Evolutionary conservation across 257 asterid genomes (phyloP).

Genomic region (Eustoma russellianum): DNA sequence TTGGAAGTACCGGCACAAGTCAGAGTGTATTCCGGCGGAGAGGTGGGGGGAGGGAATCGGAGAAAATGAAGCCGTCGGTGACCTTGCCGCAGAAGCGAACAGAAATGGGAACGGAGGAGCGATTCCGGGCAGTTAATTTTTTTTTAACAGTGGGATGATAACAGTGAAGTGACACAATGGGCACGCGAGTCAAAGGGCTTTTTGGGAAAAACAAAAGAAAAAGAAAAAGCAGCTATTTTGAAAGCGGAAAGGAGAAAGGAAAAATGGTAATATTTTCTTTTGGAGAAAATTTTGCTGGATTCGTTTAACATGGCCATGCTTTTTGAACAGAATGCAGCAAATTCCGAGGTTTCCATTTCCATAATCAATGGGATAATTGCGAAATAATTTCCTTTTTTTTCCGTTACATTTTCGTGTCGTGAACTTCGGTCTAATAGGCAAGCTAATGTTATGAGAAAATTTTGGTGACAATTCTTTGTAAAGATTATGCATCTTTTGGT

Average conservation of each 20-base stretch:
- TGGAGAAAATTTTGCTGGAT: conserved; percentile 8
- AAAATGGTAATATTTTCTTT: conserved; percentile 30
- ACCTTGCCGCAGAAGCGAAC: conserved; percentile 14
- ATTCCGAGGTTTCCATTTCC: conserved; percentile 10
- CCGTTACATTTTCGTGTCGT: too few species aligned
- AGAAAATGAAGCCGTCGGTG: conserved; percentile 17
- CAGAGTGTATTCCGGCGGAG: conserved; percentile 59
- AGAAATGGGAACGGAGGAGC: conserved; percentile 11
- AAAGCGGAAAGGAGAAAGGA: not conserved
- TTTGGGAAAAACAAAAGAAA: not conserved
- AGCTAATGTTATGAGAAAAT: too few species aligned
- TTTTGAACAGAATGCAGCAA: conserved; percentile 15
- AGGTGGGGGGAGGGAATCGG: conserved; percentile 32
- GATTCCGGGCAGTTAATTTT: conserved; percentile 18
- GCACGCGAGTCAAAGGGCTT: conserved; percentile 32
- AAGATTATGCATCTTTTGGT: too few species aligned
- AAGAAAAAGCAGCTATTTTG: not conserved
- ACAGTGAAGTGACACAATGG: conserved; percentile 57
- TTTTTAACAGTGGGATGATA: conserved; percentile 5
- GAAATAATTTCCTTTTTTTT: too few species aligned
- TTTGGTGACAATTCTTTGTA: too few species aligned
- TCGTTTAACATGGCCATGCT: conserved; percentile 11
- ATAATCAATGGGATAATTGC: too few species aligned
- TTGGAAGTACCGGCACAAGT: conserved; percentile 88
- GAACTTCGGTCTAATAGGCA: too few species aligned